A percentile compares a stretch with the other conserved stretches of the same genome.
phyloP scores from a whole-genome alignment of 2,329 filamentous ascomycete genomes.

The Sporothrix variecibatus region DNA sequence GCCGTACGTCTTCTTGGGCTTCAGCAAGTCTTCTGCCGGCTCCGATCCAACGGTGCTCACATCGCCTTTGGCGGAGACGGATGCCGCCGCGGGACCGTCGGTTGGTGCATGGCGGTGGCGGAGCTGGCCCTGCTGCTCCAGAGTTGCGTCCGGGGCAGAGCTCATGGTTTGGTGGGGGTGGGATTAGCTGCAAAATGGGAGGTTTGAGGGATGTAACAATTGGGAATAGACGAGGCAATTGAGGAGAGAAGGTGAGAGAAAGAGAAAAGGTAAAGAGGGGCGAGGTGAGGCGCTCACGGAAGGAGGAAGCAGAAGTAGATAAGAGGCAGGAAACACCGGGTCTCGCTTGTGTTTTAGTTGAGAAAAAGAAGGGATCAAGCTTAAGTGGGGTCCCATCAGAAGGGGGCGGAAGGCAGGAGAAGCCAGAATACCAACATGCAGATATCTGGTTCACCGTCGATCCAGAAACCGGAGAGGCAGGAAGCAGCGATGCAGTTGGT shows the following conservation, averaged over 20 bases:
- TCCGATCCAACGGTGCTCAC: constrained; percentile 1
- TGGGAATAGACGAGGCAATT: not conserved
- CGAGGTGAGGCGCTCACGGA: not conserved
- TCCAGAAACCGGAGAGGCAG: not conserved
- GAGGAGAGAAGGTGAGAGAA: not conserved
- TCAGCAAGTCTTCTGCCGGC: constrained; percentile 27
- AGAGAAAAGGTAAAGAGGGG: not conserved
- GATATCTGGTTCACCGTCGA: constrained; percentile 5
- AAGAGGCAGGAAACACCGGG: constrained; percentile 22
- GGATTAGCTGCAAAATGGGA: constrained; percentile 1
- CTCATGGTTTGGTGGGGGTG: constrained; percentile 23
- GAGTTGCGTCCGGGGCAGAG: constrained; percentile 24
- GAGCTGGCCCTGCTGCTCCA: constrained; percentile 24
- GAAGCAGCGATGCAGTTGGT: not conserved
- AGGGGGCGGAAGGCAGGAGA: constrained; percentile 18
- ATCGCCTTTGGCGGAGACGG: not conserved
- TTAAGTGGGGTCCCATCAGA: constrained; percentile 23
- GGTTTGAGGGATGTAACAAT: constrained; percentile 3
- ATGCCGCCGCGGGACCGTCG: not conserved
- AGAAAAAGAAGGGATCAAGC: constrained; percentile 20
- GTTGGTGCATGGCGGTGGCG: constrained; percentile 26
- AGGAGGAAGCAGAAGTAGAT: not conserved
- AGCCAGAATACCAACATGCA: constrained; percentile 2
- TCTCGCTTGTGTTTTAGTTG: constrained; percentile 10
- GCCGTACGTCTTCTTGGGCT: constrained; percentile 76